Base-by-base conservation (phyloP, 2,329 filamentous ascomycete genomes). In the Polytolypa hystricis region DNA sequence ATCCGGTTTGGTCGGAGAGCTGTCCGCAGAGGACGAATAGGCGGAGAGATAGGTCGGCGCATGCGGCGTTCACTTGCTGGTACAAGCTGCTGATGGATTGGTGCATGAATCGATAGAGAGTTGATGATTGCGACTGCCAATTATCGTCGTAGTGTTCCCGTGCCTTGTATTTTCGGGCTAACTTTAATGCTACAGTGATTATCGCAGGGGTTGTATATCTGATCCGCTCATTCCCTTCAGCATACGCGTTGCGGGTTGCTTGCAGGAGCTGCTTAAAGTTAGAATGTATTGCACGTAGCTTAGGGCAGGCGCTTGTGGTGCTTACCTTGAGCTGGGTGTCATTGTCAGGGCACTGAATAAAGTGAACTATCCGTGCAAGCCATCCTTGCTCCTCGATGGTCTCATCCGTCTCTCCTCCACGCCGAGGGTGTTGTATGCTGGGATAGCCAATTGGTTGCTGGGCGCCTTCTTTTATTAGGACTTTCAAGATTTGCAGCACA, bases 331-430 rank as follows among this genome's bases (percentile, higher is more conserved):
- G 91, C 56, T 98, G 91, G 0, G 81, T 93, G 50, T 94, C 85
- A 52, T 96, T 96, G 55, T 93, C 76, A 23, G 84, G 70, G 30
- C 77, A 82, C 39, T 84, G 71, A 35, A 98, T 75, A 38, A 95
- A 68, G 62, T 98, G 91, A 12, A 95, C 78, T 53, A 98, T 80
- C 49, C 91, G 75, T 23, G 91, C 91, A 37, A 98, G 70, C 86
- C 86, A 95, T 35, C 91, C 91, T 67, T 98, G 91, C 63, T 98
- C 91, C 61, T 98, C 89, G 52, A 96, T 78, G 0, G 89, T 96
- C 65, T 98, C 93, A 43, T 98, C 91, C 1, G 91, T 96, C 66
- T 98, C 93, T 31, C 74, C 67, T 14, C 76, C 74, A 43, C 85
- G 78, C 44, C 84, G 72, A 53, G 89, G 83, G 10, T 69, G 63